Evolutionary conservation across 441 rosid species (phyloP).

Genomic region (Geranium incanum): DNA sequence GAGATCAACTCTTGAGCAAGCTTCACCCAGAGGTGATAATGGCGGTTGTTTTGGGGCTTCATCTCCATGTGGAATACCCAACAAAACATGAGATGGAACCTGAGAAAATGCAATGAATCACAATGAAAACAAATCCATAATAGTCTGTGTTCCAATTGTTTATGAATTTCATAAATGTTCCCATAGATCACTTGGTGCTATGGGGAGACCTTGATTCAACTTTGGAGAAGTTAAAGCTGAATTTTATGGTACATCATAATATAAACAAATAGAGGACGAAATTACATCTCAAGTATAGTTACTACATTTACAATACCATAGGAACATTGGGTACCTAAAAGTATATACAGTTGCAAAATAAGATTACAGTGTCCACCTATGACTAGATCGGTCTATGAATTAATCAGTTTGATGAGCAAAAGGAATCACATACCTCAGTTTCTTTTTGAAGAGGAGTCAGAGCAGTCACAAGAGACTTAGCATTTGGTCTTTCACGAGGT

Average conservation of each 20-base stretch:
- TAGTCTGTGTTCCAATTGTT: background rate
- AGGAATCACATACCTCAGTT: conserved; percentile 43
- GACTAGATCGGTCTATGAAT: too few relatives aligned
- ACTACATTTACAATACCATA: background rate
- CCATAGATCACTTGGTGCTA: conserved; percentile 4
- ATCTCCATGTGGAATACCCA: conserved; percentile 68
- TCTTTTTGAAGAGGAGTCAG: conserved; percentile 84
- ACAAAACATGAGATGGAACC: conserved; percentile 65
- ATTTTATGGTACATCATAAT: too few relatives aligned
- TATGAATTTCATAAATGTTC: background rate
- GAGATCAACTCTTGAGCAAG: conserved; percentile 77
- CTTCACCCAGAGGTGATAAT: conserved; percentile 78
- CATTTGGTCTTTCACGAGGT: conserved; percentile 91
- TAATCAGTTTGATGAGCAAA: background rate
- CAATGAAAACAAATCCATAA: background rate
- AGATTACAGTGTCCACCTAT: background rate
- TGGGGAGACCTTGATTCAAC: background rate
- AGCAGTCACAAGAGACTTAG: conserved; percentile 70
- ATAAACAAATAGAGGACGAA: too few relatives aligned
- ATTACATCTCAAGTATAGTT: too few relatives aligned
- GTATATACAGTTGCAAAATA: background rate
- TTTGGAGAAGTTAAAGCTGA: background rate
- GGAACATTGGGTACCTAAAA: too few relatives aligned
- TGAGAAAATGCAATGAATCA: conserved; percentile 21
- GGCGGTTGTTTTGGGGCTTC: conserved; percentile 39